Conservation (phyloP, 352 stramenopile genomes). For the Globisporangium okanoganense region DNA sequence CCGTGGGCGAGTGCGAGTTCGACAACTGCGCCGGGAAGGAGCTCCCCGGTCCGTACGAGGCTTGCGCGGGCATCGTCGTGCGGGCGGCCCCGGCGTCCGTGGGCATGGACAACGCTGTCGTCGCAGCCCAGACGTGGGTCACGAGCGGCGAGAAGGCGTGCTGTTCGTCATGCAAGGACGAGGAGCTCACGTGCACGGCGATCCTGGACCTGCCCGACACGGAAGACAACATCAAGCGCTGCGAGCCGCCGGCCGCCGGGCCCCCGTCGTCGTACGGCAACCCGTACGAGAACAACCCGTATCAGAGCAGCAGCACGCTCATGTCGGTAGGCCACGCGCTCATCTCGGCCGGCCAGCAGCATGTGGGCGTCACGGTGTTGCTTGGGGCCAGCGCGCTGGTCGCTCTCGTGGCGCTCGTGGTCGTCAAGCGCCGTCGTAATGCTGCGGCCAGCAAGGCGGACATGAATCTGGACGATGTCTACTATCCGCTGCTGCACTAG, state of each 20-base stretch:
- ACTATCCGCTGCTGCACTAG: constrained; percentile 61
- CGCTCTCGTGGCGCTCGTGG: constrained; percentile 46
- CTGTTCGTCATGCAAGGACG: constrained; percentile 36
- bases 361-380: constrained; percentile 27
- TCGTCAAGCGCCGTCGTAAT: constrained; percentile 36
- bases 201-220: constrained; percentile 38
- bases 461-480: constrained; percentile 40
- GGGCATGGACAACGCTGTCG: neutral
- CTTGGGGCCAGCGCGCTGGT: constrained; percentile 37
- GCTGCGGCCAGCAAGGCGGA: constrained; percentile 12
- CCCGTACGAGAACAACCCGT: constrained; percentile 7
- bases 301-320: constrained; percentile 13
- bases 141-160: constrained; percentile 29
- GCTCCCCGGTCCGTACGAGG: constrained; percentile 36
- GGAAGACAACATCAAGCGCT: constrained; percentile 53
- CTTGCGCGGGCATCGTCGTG: constrained; percentile 45
- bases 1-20: constrained; percentile 36
- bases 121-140: constrained; percentile 21
- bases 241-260: constrained; percentile 21
- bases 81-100: constrained; percentile 2
- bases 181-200: constrained; percentile 30
- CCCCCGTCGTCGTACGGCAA: constrained; percentile 16
- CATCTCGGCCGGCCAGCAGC: constrained; percentile 22
- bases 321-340: constrained; percentile 20
- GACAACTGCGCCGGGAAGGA: constrained; percentile 26